Evolutionary conservation across 2,329 filamentous ascomycete genomes (phyloP).

Genomic region (Claviceps sp.): DNA sequence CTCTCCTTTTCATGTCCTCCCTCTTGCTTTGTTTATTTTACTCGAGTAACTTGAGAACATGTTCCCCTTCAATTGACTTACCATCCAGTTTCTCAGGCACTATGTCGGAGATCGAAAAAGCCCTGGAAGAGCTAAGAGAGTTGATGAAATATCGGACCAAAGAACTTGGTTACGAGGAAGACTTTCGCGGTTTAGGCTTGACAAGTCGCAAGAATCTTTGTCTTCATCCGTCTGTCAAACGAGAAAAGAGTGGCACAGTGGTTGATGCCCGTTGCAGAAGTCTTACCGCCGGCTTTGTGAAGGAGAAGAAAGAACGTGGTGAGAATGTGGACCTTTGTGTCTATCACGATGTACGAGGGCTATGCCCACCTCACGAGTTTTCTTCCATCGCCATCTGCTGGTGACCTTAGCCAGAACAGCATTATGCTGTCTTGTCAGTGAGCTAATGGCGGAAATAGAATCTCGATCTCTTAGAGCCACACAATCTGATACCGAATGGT

Average conservation of each 20-base stretch:
- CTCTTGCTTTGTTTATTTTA: neutral
- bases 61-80: neutral
- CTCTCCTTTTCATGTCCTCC: neutral
- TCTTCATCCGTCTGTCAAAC: constrained; percentile 87
- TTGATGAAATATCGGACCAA: constrained; percentile 91
- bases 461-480: constrained; percentile 83
- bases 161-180: constrained; percentile 79
- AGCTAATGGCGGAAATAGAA: constrained; percentile 39
- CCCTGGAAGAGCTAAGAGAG: constrained; percentile 75
- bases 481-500: constrained; percentile 86
- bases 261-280: constrained; percentile 95
- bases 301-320: constrained; percentile 90
- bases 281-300: constrained; percentile 90
- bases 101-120: constrained; percentile 99
- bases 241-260: constrained; percentile 86
- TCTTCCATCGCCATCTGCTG: neutral
- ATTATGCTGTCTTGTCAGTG: neutral
- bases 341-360: constrained; percentile 66
- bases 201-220: constrained; percentile 97
- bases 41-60: neutral
- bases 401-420: neutral
- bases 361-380: neutral
- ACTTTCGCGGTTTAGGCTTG: constrained; percentile 81
- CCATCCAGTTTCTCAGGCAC: constrained; percentile 40
- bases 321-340: constrained; percentile 90